phyloP scores from a whole-genome alignment of 345 rosid genomes.

The Bruguiera sexangula region DNA sequence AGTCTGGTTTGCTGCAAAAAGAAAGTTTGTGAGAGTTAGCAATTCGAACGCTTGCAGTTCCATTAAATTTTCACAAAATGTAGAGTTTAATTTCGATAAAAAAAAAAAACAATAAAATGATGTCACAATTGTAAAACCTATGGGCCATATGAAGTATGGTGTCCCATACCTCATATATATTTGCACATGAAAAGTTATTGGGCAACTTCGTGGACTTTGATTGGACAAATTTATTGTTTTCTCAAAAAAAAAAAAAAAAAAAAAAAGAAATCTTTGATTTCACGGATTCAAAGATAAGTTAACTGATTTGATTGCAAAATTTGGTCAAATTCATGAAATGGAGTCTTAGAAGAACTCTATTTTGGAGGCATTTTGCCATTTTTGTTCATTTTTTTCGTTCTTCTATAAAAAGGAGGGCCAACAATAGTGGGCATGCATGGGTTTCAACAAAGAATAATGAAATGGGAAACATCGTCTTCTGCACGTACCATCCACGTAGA shows the following conservation, averaged over 20 bases:
- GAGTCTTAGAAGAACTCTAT: no score
- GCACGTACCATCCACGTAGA: constrained; percentile 21
- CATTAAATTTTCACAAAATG: no score
- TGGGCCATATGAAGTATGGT: constrained; percentile 25
- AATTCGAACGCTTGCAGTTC: no score
- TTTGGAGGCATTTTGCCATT: no score
- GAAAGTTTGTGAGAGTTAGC: no score
- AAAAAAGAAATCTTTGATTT: neutral
- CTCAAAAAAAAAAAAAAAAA: neutral
- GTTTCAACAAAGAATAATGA: constrained; percentile 33
- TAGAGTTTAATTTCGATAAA: no score
- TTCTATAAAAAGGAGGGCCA: neutral
- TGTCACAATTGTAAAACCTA: neutral
- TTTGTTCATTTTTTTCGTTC: no score
- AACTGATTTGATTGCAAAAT: neutral
- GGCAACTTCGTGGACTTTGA: constrained; percentile 2
- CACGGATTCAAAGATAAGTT: constrained; percentile 1
- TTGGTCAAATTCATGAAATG: no score
- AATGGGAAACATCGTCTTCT: constrained; percentile 27
- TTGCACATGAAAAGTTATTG: constrained; percentile 17
- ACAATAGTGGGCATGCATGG: constrained; percentile 21
- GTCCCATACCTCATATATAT: constrained; percentile 22
- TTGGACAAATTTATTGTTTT: neutral
- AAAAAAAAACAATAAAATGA: no score
- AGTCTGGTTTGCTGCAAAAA: no score